These are phyloP conservation scores for Parascedosporium putredinis DNA, from an alignment of 2,329 filamentous ascomycete species.

Conservation along the genomic window DNA sequence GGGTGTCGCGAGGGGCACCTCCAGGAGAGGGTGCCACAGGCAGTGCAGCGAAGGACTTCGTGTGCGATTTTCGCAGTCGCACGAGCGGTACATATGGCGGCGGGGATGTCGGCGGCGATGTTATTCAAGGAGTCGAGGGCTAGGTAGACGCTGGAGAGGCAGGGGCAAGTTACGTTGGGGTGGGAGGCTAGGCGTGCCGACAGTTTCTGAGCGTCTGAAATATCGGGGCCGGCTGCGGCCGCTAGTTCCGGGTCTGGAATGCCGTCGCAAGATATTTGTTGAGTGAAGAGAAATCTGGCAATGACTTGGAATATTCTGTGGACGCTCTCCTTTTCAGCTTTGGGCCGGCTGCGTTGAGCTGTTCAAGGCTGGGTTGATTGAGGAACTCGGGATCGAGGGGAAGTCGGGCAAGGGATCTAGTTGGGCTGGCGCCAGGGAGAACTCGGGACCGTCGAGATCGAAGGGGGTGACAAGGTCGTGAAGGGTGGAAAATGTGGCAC, in stretches of 20 bases:
- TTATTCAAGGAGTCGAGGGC: slow-evolving; percentile 38
- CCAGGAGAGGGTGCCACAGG: slow-evolving; percentile 31
- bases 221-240: not conserved
- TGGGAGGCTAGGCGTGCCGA: not conserved
- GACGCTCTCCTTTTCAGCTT: not conserved
- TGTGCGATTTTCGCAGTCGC: slow-evolving; percentile 38
- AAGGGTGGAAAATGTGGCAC: not conserved
- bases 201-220: not conserved
- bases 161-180: slow-evolving; percentile 26
- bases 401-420: slow-evolving; percentile 1
- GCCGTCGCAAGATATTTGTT: not conserved
- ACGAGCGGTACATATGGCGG: slow-evolving; percentile 37
- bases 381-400: not conserved
- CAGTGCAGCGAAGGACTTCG: slow-evolving; percentile 38
- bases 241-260: not conserved
- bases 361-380: not conserved
- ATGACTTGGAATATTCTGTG: not conserved
- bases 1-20: slow-evolving; percentile 23
- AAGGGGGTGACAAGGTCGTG: not conserved
- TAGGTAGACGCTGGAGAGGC: slow-evolving; percentile 38
- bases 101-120: slow-evolving; percentile 32
- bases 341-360: not conserved
- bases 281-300: not conserved
- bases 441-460: not conserved
- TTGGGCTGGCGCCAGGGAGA: not conserved